phyloP scores from a whole-genome alignment of 331 rosid genomes.

The Phaseolus coccineus region DNA sequence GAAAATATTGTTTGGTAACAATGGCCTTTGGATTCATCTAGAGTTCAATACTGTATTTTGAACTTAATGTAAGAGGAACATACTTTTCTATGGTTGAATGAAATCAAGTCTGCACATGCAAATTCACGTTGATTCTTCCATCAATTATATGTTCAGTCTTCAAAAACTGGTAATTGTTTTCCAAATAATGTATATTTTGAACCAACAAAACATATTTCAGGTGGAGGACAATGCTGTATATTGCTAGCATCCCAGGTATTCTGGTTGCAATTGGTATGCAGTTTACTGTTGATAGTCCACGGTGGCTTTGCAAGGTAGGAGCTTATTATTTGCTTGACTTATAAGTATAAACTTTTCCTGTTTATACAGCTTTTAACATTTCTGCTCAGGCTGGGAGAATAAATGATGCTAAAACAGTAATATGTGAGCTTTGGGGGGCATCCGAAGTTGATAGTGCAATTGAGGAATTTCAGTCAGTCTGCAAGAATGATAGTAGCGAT shows the following conservation, averaged over 20 bases:
- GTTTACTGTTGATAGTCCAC: conserved; percentile 93
- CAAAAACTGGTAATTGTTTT: conserved; percentile 4
- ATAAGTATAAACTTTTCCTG: conserved; percentile 14
- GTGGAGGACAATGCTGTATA: conserved; percentile 92
- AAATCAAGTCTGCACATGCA: neutral
- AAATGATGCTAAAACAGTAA: conserved; percentile 67
- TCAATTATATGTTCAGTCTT: conserved; percentile 2
- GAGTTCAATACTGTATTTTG: no score
- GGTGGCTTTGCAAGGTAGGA: conserved; percentile 91
- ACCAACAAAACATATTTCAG: conserved; percentile 55
- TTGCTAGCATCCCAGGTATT: conserved; percentile 84
- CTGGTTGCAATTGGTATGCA: conserved; percentile 83
- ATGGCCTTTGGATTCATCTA: no score
- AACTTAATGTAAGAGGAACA: no score
- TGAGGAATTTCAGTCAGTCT: conserved; percentile 75
- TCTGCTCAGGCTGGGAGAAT: conserved; percentile 74
- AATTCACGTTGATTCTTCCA: conserved; percentile 13
- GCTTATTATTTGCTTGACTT: conserved; percentile 20
- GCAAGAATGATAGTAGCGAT: conserved; percentile 80
- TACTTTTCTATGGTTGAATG: neutral
- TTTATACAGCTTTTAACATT: conserved; percentile 29
- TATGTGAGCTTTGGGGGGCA: conserved; percentile 79
- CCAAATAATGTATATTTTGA: conserved; percentile 22
- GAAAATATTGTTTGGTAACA: no score
- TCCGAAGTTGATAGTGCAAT: conserved; percentile 79